phyloP scores from a whole-genome alignment of 306 rosid species.

The Quercus mongolica region DNA sequence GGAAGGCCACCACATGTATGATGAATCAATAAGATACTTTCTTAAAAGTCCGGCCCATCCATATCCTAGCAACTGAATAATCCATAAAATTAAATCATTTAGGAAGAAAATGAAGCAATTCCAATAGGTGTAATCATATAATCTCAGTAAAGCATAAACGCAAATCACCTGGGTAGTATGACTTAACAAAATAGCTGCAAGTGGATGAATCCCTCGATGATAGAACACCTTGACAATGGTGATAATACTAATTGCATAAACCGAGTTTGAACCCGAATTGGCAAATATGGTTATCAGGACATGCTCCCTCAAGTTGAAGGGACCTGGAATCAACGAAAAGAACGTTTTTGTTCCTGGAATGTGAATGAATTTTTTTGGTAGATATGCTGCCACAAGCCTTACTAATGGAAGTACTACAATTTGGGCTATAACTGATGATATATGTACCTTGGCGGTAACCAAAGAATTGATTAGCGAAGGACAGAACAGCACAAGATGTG shows the following conservation, averaged over 20 bases:
- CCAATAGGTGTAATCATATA: no score
- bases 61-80: constrained; percentile 77
- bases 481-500: constrained; percentile 47
- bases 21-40: constrained; percentile 73
- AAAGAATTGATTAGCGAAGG: constrained; percentile 73
- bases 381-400: constrained; percentile 69
- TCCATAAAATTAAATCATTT: not conserved
- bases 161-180: constrained; percentile 71
- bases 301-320: constrained; percentile 74
- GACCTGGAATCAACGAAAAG: constrained; percentile 75
- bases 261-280: constrained; percentile 55
- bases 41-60: constrained; percentile 94
- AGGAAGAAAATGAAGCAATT: not conserved
- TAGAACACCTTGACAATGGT: constrained; percentile 88
- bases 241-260: constrained; percentile 69
- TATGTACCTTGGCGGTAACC: constrained; percentile 46
- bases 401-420: constrained; percentile 68
- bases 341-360: constrained; percentile 52
- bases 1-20: constrained; percentile 97
- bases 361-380: constrained; percentile 26
- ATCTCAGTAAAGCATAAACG: not conserved
- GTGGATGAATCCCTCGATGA: constrained; percentile 44
- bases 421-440: constrained; percentile 65
- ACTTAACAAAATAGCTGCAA: constrained; percentile 60
- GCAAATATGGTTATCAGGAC: constrained; percentile 82